phyloP scores from a whole-genome alignment of 2,329 filamentous ascomycete species.

The Zymoseptoria passerinii region DNA sequence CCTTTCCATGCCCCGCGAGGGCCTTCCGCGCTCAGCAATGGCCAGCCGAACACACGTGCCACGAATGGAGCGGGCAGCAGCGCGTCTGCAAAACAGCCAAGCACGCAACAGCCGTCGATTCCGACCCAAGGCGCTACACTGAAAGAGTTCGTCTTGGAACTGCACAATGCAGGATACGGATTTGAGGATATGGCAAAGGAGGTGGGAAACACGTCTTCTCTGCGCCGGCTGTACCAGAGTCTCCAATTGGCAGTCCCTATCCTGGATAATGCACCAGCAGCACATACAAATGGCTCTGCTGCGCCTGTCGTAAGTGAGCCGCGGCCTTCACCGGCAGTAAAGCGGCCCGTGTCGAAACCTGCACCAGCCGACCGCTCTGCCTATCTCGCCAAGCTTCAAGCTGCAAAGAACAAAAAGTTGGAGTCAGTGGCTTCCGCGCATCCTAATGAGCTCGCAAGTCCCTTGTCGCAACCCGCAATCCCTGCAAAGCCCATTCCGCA shows the following conservation, averaged over 20 bases:
- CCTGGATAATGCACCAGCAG: neutral
- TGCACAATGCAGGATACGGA: constrained; percentile 54
- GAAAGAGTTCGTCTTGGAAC: constrained; percentile 23
- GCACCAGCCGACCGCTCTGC: constrained; percentile 57
- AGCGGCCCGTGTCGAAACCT: constrained; percentile 23
- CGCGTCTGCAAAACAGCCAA: neutral
- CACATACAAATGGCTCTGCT: neutral
- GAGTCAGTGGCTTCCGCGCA: constrained; percentile 9
- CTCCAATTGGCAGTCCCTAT: constrained; percentile 41
- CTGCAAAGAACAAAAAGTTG: constrained; percentile 58
- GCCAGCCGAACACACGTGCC: neutral
- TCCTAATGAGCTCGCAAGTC: constrained; percentile 1
- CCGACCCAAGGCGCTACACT: constrained; percentile 12
- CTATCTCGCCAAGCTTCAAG: constrained; percentile 65
- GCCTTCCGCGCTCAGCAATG: neutral
- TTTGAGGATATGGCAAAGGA: constrained; percentile 67
- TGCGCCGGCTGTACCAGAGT: constrained; percentile 60
- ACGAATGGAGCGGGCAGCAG: neutral
- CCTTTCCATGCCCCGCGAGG: neutral
- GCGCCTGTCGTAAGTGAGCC: neutral
- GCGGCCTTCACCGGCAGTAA: constrained; percentile 6
- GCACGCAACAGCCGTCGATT: neutral
- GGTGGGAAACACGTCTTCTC: constrained; percentile 56
- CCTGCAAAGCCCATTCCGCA: neutral
- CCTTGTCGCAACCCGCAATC: neutral